phyloP scores from a whole-genome alignment of 345 rosid genomes.

The Camelina hispida region DNA sequence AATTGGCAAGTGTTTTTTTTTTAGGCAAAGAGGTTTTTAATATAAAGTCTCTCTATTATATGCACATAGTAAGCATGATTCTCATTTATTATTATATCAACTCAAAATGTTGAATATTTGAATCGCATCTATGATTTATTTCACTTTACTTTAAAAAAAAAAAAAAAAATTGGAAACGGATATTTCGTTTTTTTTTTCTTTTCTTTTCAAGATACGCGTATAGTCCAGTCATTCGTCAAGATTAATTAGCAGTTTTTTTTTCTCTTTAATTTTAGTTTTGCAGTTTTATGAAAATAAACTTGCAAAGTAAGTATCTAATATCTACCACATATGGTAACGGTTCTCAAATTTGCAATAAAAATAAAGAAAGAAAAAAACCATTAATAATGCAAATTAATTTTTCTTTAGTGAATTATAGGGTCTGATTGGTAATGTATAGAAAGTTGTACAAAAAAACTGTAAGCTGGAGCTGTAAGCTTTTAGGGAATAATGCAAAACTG shows the following conservation, averaged over 20 bases:
- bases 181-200: constrained; percentile 17
- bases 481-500: too few relatives aligned
- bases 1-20: constrained; percentile 17
- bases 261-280: background rate
- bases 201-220: background rate
- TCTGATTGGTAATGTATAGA: too few relatives aligned
- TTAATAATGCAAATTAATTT: too few relatives aligned
- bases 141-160: background rate
- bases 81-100: constrained; percentile 37
- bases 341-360: too few relatives aligned
- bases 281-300: background rate
- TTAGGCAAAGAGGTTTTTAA: constrained; percentile 29
- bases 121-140: constrained; percentile 35
- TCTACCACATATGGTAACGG: too few relatives aligned
- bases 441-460: too few relatives aligned
- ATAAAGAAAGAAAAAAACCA: too few relatives aligned
- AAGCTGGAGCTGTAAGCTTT: too few relatives aligned
- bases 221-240: constrained; percentile 20
- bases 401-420: too few relatives aligned
- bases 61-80: constrained; percentile 45
- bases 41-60: constrained; percentile 19
- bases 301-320: too few relatives aligned
- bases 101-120: constrained; percentile 30
- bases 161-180: constrained; percentile 3
- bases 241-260: constrained; percentile 7